These are phyloP conservation scores for Protomyces pachydermus DNA, from an alignment of 1,139 yeast genomes.

Conservation along the genomic window DNA sequence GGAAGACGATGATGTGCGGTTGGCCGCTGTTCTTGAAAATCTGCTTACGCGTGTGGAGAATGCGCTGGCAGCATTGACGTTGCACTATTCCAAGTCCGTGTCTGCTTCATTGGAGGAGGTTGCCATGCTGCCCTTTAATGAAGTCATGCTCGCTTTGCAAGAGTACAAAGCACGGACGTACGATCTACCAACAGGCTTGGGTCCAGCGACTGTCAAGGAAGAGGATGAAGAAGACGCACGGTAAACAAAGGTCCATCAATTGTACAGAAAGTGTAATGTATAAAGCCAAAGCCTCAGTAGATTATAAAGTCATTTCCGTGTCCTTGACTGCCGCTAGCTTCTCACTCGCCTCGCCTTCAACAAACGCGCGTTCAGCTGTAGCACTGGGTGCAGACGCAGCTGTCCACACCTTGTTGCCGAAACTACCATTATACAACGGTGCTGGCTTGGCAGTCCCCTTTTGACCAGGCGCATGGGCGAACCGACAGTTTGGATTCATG, in stretches of 20 bases:
- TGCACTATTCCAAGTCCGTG: slow-evolving; percentile 5
- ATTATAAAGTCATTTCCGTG: slow-evolving; percentile 9
- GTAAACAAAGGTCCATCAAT: background rate
- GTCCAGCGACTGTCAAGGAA: background rate
- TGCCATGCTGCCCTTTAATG: background rate
- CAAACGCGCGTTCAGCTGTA: slow-evolving; percentile 20
- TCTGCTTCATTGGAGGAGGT: background rate
- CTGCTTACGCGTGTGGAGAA: slow-evolving; percentile 24
- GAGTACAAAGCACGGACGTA: background rate
- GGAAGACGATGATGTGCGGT: slow-evolving; percentile 19
- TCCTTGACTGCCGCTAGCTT: slow-evolving; percentile 13
- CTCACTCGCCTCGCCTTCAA: slow-evolving; percentile 14
- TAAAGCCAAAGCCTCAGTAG: background rate
- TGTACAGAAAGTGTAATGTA: background rate
- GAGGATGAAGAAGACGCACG: background rate
- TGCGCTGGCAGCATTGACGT: slow-evolving; percentile 15
- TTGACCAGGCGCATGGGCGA: slow-evolving; percentile 21
- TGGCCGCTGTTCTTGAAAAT: slow-evolving; percentile 24
- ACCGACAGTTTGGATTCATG: slow-evolving; percentile 19
- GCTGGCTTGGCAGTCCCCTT: slow-evolving; percentile 1
- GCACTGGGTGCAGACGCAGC: background rate
- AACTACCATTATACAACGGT: slow-evolving; percentile 1
- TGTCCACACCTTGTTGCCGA: slow-evolving; percentile 25
- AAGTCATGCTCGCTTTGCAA: background rate
- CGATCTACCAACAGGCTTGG: background rate